Evolutionary conservation across 129 eudicot species (phyloP).

Genomic region (Gnaphalium uliginosum): DNA sequence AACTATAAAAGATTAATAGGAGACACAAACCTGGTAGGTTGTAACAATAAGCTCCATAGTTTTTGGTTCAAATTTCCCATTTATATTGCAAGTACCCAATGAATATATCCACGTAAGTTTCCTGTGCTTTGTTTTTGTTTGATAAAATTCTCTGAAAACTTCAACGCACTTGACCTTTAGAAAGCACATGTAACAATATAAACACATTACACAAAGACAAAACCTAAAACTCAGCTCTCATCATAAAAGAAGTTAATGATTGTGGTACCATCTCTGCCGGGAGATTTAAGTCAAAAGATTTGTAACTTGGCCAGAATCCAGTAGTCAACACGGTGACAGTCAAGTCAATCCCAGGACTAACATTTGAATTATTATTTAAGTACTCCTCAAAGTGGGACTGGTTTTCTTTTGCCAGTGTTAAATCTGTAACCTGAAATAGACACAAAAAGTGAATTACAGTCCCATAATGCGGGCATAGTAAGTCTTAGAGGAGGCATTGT

Average conservation of each 20-base stretch:
- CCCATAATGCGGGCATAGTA: not conserved
- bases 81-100: conserved; percentile 85
- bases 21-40: conserved; percentile 75
- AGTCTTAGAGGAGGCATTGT: not conserved
- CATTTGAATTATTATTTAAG: conserved; percentile 47
- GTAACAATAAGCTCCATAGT: conserved; percentile 83
- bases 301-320: conserved; percentile 94
- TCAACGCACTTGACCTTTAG: conserved; percentile 88
- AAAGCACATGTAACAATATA: conserved; percentile 17
- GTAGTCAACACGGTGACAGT: conserved; percentile 85
- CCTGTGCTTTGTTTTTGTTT: conserved; percentile 89
- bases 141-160: conserved; percentile 86
- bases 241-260: not conserved
- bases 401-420: conserved; percentile 84
- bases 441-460: not conserved
- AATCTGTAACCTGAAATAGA: conserved; percentile 68
- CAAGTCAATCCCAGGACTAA: conserved; percentile 73
- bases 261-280: conserved; percentile 81
- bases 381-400: conserved; percentile 82
- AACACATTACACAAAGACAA: not conserved
- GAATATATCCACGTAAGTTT: conserved; percentile 96
- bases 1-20: not conserved
- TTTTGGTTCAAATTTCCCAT: conserved; percentile 80
- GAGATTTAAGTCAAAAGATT: conserved; percentile 78
- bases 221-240: conserved; percentile 7